Conservation (phyloP, 2,329 filamentous ascomycete genomes). For the Epichloe sylvatica region DNA sequence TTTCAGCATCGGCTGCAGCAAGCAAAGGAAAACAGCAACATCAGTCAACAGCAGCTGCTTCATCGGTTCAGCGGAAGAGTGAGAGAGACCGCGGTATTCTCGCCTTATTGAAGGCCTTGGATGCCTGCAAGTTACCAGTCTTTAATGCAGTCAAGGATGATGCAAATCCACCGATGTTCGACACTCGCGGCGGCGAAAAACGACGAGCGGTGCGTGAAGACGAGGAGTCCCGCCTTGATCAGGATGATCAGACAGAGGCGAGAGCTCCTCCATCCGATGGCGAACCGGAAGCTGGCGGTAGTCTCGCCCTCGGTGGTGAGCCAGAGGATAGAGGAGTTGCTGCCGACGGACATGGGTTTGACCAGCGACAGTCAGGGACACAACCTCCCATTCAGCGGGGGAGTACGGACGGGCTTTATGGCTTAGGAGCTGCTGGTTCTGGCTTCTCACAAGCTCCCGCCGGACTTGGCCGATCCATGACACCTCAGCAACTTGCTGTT, state of each 20-base stretch:
- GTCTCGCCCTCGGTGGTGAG: slow-evolving; percentile 80
- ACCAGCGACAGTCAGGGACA: slow-evolving; percentile 50
- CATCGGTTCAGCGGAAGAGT: not conserved
- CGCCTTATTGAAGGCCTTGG: slow-evolving; percentile 25
- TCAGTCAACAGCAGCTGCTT: not conserved
- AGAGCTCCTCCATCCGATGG: slow-evolving; percentile 46
- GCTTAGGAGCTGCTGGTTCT: slow-evolving; percentile 32
- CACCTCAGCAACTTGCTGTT: slow-evolving; percentile 59
- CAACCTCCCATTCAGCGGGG: slow-evolving; percentile 67
- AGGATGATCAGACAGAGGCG: slow-evolving; percentile 32
- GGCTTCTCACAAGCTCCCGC: slow-evolving; percentile 35
- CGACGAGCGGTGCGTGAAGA: slow-evolving; percentile 65
- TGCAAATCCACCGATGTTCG: slow-evolving; percentile 58
- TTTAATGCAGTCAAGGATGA: slow-evolving; percentile 10
- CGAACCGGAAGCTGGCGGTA: slow-evolving; percentile 65
- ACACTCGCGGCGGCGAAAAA: slow-evolving; percentile 68
- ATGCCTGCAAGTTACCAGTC: slow-evolving; percentile 21
- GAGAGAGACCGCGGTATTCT: slow-evolving; percentile 15
- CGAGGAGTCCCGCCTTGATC: slow-evolving; percentile 41
- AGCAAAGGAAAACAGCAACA: slow-evolving; percentile 9
- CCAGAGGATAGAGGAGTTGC: slow-evolving; percentile 62
- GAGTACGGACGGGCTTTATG: slow-evolving; percentile 39
- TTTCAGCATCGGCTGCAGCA: slow-evolving; percentile 12
- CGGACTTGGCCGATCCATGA: slow-evolving; percentile 54
- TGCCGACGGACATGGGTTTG: slow-evolving; percentile 36